Evolutionary conservation across 108 stramenopile species (phyloP).

Genomic region (Chaetoceros muelleri): DNA sequence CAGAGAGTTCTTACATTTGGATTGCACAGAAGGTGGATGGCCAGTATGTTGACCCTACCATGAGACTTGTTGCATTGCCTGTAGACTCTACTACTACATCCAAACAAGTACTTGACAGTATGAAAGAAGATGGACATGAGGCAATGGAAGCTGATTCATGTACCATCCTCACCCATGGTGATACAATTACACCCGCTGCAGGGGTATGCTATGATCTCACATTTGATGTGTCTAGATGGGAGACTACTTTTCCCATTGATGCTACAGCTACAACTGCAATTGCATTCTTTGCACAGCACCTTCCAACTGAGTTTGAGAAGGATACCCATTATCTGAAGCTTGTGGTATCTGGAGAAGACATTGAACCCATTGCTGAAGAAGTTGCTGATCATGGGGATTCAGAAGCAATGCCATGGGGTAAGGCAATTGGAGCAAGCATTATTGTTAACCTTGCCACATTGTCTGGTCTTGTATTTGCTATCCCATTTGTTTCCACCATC

Average conservation of each 20-base stretch:
- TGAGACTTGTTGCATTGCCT: constrained; percentile 1
- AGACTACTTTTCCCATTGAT: constrained; percentile 2
- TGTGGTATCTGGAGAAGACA: not conserved
- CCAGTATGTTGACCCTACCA: constrained; percentile 2
- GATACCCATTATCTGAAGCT: not conserved
- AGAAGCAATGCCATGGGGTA: constrained; percentile 41
- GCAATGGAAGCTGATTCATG: not conserved
- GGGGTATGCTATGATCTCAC: not conserved
- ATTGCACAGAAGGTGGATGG: constrained; percentile 5
- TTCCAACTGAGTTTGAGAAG: constrained; percentile 1
- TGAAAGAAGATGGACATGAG: not conserved
- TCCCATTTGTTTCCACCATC: constrained; percentile 1
- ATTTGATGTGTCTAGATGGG: not conserved
- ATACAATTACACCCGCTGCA: constrained; percentile 2
- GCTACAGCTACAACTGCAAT: not conserved
- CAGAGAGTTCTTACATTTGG: constrained; percentile 1
- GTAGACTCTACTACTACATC: not conserved
- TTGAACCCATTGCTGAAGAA: not conserved
- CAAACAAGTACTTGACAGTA: not conserved
- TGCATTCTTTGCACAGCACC: constrained; percentile 4
- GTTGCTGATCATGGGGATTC: not conserved
- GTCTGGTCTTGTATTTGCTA: constrained; percentile 22
- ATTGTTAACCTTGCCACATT: constrained; percentile 44
- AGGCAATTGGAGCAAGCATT: constrained; percentile 25
- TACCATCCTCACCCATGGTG: not conserved